Evolutionary conservation across 768 basidiomycete genomes (phyloP).

Genomic region (Boletales sp.): DNA sequence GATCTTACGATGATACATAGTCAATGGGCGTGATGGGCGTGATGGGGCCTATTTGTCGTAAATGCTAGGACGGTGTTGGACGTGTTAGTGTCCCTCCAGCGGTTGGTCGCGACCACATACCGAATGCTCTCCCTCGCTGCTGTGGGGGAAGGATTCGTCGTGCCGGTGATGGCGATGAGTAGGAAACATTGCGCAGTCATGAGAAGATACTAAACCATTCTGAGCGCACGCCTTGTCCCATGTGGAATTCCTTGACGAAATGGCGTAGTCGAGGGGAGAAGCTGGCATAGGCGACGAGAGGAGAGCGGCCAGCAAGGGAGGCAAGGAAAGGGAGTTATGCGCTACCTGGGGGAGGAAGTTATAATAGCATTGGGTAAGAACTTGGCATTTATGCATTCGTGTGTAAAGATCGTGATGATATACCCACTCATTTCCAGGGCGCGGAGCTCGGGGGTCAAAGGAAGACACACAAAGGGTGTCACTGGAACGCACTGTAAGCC

Average conservation of each 20-base stretch:
- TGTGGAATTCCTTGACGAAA: conserved; percentile 32
- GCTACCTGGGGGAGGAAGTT: conserved; percentile 26
- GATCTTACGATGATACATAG: conserved; percentile 29
- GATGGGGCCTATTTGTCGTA: conserved; percentile 32
- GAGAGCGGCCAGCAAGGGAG: conserved; percentile 20
- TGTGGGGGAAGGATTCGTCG: conserved; percentile 20
- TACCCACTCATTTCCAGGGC: conserved; percentile 39
- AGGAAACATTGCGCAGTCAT: conserved; percentile 31
- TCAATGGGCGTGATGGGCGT: conserved; percentile 35
- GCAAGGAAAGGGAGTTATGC: conserved; percentile 18
- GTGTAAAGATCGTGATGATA: conserved; percentile 33
- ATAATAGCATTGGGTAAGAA: conserved; percentile 31
- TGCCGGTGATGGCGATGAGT: conserved; percentile 29
- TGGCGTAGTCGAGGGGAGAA: conserved; percentile 23
- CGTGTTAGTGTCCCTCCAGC: conserved; percentile 10
- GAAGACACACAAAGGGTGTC: conserved; percentile 36
- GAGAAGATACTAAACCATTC: conserved; percentile 37
- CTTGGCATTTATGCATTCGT: conserved; percentile 36
- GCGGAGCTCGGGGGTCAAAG: conserved; percentile 39
- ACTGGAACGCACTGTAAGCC: conserved; percentile 26
- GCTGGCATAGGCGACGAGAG: conserved; percentile 29
- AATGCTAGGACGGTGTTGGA: conserved; percentile 16
- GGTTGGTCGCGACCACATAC: conserved; percentile 18
- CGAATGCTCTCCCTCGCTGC: conserved; percentile 25
- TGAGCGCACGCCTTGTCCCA: conserved; percentile 34